Evolutionary conservation across 2,329 filamentous ascomycete genomes (phyloP), one percentile per base, ranked within the genome.

Genomic region (Sporothrix schenckii): DNA sequence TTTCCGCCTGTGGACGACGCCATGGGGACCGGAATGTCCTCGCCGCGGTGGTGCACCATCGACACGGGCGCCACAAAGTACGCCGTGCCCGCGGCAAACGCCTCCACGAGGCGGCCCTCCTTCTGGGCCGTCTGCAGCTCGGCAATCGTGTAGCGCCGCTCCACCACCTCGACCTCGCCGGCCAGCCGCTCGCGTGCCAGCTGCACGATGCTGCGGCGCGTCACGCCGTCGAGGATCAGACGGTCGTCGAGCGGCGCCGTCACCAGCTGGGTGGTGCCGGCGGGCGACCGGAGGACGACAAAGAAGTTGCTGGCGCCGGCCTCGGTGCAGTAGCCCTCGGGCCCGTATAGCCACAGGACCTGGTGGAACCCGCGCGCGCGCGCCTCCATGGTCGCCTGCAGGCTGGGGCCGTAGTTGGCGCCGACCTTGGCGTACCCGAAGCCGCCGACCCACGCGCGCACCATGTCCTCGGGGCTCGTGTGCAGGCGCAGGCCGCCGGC

Each of bases 261-360:
- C 70, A 97, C 84, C 44, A 97, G 84, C 82, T 95, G 85, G 30
- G 86, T 77, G 75, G 83, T 86, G 9, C 86, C 89, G 0, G 79
- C 88, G 89, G 88, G 86, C 61, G 85, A 86, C 77, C 84, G 86
- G 92, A 91, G 93, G 14, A 97, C 83, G 9, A 97, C 84, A 77
- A 97, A 97, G 82, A 97, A 97, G 81, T 97, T 97, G 77, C 89
- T 92, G 14, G 93, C 94, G 4, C 94, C 94, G 2, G 94, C 94
- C 83, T 97, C 94, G 2, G 94, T 97, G 73, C 96, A 93, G 77
- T 88, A 87, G 68, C 87, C 87, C 75, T 94, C 85, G 53, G 87
- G 80, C 1, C 93, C 93, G 77, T 97, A 95, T 66, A 97, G 85
- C 94, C 94, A 97, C n/a, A 97, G 86, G 70, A 97, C 91, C 84